These are phyloP conservation scores for Limnanthes douglasii DNA, from an alignment of 345 rosid species.

Conservation along the genomic window DNA sequence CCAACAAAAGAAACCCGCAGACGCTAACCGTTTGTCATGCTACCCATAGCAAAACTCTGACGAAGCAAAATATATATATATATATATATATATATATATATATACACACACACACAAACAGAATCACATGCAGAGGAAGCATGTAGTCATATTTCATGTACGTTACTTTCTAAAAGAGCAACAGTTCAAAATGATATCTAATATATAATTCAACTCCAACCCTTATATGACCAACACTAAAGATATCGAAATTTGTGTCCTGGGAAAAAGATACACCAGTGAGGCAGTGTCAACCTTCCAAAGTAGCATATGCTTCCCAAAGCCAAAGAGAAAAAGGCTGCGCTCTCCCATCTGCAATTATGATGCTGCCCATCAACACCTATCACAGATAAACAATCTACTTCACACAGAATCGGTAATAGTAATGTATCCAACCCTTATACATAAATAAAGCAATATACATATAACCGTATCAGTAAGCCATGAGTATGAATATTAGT, in stretches of 20 bases:
- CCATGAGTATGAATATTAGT: neutral
- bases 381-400: conserved; percentile 6
- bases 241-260: neutral
- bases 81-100: no score
- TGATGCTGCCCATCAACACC: conserved; percentile 18
- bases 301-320: conserved; percentile 79
- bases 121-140: no score
- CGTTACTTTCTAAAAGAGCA: no score
- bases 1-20: no score
- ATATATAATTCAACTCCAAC: no score
- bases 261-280: neutral
- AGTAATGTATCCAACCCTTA: neutral
- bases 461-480: neutral
- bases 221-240: neutral
- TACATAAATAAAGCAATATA: no score
- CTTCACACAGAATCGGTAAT: conserved; percentile 6
- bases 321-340: conserved; percentile 48
- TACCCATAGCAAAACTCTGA: no score
- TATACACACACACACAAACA: no score
- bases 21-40: no score
- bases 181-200: no score
- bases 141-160: no score
- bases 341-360: conserved; percentile 90
- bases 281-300: conserved; percentile 72
- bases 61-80: no score